Conservation (phyloP, 306 rosid genomes). For the Mimosa bimucronata region DNA sequence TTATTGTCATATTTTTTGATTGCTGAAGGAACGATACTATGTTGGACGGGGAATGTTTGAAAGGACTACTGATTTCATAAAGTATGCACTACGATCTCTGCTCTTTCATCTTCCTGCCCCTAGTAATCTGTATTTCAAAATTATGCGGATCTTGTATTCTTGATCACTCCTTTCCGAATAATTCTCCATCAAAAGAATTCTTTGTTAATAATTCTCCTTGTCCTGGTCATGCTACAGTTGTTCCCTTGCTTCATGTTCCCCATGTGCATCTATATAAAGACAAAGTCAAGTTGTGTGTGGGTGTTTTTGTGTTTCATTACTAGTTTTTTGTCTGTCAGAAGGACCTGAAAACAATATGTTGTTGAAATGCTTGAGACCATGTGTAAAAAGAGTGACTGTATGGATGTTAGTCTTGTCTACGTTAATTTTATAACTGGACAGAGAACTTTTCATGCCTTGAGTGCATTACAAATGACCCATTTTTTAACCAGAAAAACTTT, state of each 20-base stretch:
- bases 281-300: background rate
- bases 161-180: background rate
- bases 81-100: constrained; percentile 52
- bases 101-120: background rate
- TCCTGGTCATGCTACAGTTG: background rate
- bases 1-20: constrained; percentile 20
- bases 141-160: constrained; percentile 10
- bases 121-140: background rate
- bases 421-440: background rate
- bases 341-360: background rate
- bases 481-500: background rate
- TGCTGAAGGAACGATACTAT: constrained; percentile 81
- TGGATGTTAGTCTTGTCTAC: background rate
- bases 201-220: background rate
- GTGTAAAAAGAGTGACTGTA: background rate
- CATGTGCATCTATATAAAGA: background rate
- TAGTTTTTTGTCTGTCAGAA: background rate
- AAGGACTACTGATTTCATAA: constrained; percentile 82
- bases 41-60: constrained; percentile 98
- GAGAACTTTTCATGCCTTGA: background rate
- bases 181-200: background rate
- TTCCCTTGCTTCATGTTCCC: background rate
- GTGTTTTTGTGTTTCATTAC: background rate
- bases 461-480: background rate
- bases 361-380: background rate